phyloP scores from a whole-genome alignment of 345 rosid species.

The Odontarrhena argentea region DNA sequence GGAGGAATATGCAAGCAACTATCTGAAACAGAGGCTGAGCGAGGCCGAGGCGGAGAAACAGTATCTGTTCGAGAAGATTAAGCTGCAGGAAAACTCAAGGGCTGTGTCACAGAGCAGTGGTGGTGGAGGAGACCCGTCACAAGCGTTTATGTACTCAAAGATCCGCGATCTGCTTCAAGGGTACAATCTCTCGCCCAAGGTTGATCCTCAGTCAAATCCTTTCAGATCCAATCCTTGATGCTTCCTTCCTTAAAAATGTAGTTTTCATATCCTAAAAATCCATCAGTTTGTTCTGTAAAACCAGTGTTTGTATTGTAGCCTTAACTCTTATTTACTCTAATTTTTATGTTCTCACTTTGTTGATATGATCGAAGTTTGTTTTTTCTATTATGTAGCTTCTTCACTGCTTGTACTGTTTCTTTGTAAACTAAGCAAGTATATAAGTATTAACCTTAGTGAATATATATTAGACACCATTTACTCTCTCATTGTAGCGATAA shows the following conservation, averaged over 20 bases:
- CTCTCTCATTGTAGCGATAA: neutral
- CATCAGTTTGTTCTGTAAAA: constrained; percentile 19
- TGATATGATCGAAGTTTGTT: constrained; percentile 26
- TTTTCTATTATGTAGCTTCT: neutral
- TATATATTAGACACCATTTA: neutral
- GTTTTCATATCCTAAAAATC: neutral
- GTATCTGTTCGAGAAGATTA: constrained; percentile 89
- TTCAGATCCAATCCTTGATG: constrained; percentile 60
- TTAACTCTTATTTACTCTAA: neutral
- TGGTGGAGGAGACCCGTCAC: constrained; percentile 74
- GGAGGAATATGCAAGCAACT: constrained; percentile 88
- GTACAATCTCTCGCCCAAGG: constrained; percentile 53
- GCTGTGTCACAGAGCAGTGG: constrained; percentile 41
- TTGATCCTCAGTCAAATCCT: constrained; percentile 52
- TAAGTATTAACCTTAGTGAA: no score
- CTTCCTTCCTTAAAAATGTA: neutral
- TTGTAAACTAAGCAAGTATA: no score
- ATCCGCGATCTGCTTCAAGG: constrained; percentile 63
- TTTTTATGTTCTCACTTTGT: constrained; percentile 27
- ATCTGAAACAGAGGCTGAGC: constrained; percentile 79
- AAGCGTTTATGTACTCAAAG: constrained; percentile 61
- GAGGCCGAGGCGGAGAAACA: constrained; percentile 98
- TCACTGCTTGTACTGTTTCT: neutral
- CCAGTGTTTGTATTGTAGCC: constrained; percentile 10
- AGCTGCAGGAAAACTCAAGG: constrained; percentile 65